These are phyloP conservation scores for Barnettozyma hawaiiensis DNA, from an alignment of 1,139 yeast species.

Conservation along the genomic window DNA sequence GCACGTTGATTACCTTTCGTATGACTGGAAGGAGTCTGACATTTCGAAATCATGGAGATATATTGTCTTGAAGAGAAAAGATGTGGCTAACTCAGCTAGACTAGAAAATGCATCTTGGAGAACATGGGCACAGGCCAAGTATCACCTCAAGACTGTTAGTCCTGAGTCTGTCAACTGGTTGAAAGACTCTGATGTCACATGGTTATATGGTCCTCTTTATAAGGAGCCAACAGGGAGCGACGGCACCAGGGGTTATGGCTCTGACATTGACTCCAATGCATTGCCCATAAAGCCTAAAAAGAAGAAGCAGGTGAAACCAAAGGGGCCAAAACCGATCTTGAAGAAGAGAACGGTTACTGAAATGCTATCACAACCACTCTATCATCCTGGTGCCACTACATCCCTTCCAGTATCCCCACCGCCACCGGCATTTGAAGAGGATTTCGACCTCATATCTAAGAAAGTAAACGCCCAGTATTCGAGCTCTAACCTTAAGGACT, in stretches of 20 bases:
- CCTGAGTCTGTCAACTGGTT: conserved; percentile 78
- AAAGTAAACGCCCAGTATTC: conserved; percentile 49
- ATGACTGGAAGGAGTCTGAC: conserved; percentile 92
- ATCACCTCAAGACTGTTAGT: conserved; percentile 57
- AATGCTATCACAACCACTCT: conserved; percentile 33
- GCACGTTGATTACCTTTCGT: conserved; percentile 92
- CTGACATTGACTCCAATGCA: conserved; percentile 36
- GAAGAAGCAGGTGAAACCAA: conserved; percentile 16
- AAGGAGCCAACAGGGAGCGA: conserved; percentile 43
- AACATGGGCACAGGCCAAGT: conserved; percentile 79
- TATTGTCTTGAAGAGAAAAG: conserved; percentile 73
- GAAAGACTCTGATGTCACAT: conserved; percentile 74
- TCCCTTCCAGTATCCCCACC: conserved; percentile 31
- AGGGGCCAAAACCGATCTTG: conserved; percentile 60
- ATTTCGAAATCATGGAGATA: conserved; percentile 94
- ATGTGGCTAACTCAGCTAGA: conserved; percentile 59
- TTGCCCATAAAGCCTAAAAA: conserved; percentile 21
- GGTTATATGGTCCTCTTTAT: conserved; percentile 67
- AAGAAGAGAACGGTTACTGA: conserved; percentile 79
- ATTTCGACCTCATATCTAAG: conserved; percentile 53
- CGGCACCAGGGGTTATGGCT: conserved; percentile 30
- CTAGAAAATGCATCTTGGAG: conserved; percentile 82
- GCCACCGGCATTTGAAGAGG: conserved; percentile 43
- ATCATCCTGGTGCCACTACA: conserved; percentile 11
- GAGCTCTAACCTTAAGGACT: not conserved